Evolutionary conservation across 1,284 basidiomycete genomes (phyloP).

Genomic region (Lignosus rhinocerotis): DNA sequence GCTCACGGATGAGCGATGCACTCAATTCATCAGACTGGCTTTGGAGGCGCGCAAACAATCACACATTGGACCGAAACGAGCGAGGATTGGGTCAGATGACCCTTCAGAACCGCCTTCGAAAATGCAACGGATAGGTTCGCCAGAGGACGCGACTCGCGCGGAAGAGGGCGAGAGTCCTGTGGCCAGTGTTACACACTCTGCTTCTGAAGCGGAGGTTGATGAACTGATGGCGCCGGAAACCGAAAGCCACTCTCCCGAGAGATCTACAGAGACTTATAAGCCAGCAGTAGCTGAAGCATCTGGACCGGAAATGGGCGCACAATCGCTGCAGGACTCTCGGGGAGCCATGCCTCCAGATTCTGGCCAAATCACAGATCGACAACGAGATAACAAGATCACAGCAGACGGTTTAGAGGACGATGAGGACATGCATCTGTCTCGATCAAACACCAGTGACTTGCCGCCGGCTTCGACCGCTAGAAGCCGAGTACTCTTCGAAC

Average conservation of each 20-base stretch:
- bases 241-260: not conserved
- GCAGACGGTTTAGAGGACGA: not conserved
- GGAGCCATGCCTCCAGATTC: not conserved
- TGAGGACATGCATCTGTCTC: not conserved
- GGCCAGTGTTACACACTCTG: not conserved
- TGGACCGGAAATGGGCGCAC: not conserved
- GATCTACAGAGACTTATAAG: not conserved
- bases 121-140: not conserved
- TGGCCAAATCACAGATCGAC: not conserved
- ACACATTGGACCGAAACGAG: conserved; percentile 7
- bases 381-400: not conserved
- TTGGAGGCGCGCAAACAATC: conserved; percentile 23
- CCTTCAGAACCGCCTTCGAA: not conserved
- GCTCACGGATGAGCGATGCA: conserved; percentile 28
- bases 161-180: not conserved
- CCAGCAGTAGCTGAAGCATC: not conserved
- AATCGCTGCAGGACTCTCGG: not conserved
- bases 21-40: conserved; percentile 27
- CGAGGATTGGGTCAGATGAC: not conserved
- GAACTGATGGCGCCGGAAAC: not conserved
- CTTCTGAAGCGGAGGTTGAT: not conserved
- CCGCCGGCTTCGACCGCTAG: conserved; percentile 2
- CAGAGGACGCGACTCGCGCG: not conserved
- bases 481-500: conserved; percentile 1
- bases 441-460: not conserved